These are phyloP conservation scores for Psidium guajava DNA, from an alignment of 345 rosid genomes.

Conservation along the genomic window DNA sequence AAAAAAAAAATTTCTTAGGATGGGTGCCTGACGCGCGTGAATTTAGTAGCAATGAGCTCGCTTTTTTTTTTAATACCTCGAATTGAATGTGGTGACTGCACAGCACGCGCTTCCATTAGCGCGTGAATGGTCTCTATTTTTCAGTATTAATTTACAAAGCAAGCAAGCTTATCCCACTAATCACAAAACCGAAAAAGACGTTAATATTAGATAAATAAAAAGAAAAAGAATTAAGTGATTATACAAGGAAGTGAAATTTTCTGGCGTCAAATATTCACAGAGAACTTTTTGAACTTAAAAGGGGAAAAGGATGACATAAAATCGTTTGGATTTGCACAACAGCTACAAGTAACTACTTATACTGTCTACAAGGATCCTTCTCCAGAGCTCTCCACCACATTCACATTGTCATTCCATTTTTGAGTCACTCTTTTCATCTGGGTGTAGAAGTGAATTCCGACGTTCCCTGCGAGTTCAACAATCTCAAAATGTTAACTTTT, in stretches of 20 bases:
- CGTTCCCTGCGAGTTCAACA: slow-evolving; percentile 26
- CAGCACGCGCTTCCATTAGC: not conserved
- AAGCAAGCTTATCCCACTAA: not conserved
- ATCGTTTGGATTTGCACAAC: not conserved
- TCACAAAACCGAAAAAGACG: not conserved
- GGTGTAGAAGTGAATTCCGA: slow-evolving; percentile 40
- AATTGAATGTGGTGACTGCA: not conserved
- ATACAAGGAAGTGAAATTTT: not conserved
- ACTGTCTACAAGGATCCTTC: not conserved
- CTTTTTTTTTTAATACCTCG: not conserved
- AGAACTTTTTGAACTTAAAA: not conserved
- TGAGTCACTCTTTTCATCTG: slow-evolving; percentile 41
- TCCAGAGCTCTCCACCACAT: not conserved
- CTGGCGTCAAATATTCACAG: not conserved
- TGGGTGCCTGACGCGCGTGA: not conserved
- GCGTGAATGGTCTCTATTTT: not conserved
- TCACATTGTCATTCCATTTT: slow-evolving; percentile 32
- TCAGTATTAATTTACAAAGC: not conserved
- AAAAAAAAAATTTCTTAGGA: not conserved
- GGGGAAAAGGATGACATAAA: not conserved
- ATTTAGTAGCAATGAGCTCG: not conserved
- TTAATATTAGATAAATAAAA: not conserved
- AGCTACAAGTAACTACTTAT: not conserved
- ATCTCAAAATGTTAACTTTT: not conserved
- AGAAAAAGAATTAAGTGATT: not conserved